Evolutionary conservation across 192 early-diverging fungal species (phyloP).

Genomic region (Podila epicladia): DNA sequence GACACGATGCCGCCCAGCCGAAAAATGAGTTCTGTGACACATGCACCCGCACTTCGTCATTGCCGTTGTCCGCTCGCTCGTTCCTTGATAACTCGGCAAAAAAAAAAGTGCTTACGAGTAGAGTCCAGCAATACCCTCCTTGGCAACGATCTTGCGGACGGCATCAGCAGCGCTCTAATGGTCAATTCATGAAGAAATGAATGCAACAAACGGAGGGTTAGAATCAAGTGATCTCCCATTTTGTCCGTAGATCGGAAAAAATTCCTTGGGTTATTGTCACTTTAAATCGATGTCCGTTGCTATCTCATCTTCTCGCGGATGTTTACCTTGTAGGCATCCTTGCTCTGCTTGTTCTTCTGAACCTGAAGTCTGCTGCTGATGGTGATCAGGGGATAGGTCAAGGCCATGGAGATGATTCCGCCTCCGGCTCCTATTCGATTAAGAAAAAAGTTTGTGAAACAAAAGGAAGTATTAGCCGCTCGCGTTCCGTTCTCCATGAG

Average conservation of each 20-base stretch:
- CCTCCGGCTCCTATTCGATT: constrained; percentile 75
- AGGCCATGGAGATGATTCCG: constrained; percentile 90
- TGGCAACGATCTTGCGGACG: constrained; percentile 86
- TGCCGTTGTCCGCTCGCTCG: not conserved
- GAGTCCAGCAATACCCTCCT: constrained; percentile 89
- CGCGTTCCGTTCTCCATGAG: not conserved
- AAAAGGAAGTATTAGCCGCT: not conserved
- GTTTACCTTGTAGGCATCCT: constrained; percentile 70
- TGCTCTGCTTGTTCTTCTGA: constrained; percentile 69
- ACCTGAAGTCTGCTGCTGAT: constrained; percentile 86
- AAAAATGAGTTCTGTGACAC: not conserved
- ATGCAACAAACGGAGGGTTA: not conserved
- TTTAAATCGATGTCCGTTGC: constrained; percentile 16
- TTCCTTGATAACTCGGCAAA: not conserved
- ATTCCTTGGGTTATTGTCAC: constrained; percentile 10
- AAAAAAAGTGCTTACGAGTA: constrained; percentile 77
- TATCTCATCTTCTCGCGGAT: not conserved
- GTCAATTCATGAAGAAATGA: not conserved
- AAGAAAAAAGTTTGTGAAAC: constrained; percentile 1
- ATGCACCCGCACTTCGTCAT: no score
- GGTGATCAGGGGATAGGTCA: constrained; percentile 91
- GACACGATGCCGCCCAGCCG: not conserved
- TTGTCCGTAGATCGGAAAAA: not conserved
- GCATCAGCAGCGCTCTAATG: constrained; percentile 72
- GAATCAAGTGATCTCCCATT: not conserved